Base-by-base conservation (phyloP, 192 early-diverging fungal species). In the Obelidium mucronatum region DNA sequence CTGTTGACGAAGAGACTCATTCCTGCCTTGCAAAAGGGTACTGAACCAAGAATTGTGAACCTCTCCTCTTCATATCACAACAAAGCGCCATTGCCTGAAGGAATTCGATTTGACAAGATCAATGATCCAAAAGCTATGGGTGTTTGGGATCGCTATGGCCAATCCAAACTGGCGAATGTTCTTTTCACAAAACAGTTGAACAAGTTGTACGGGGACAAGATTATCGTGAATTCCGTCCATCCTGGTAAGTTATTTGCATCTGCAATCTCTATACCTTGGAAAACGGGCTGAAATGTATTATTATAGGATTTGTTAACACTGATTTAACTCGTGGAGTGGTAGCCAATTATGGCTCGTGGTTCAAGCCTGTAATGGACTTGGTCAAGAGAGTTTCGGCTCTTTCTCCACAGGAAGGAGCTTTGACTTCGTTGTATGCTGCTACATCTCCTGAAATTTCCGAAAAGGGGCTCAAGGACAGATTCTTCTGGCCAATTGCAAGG, bases 271-370 rank as follows among this genome's bases (percentile, higher is more conserved):
- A n/a, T n/a, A n/a, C n/a, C n/a, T n/a, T n/a, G n/a, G n/a, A n/a
- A n/a, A n/a, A n/a, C n/a, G n/a, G n/a, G n/a, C n/a, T n/a, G n/a
- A n/a, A n/a, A n/a, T n/a, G n/a, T n/a, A n/a, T n/a, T n/a, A n/a
- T n/a, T n/a, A n/a, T n/a, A n/a, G n/a, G n/a, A n/a, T n/a, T 83
- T 44, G 87, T 89, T 15, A 60, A 81, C 40, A 90, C 88, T 1
- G 83, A 90, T 22, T 67, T 80, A 17, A 33, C 15, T 5, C 69
- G 69, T 33, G 59, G 69, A n/a, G 54, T 61, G 28, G 39, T 34
- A 26, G 77, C 69, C 19, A 2, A 11, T 4, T 78, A 74, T 42
- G 71, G 71, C 52, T 42, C 26, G 17, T 39, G 73, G 36, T 1
- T 74, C 24, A 68, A n/a, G n/a, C n/a, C n/a, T n/a, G n/a, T n/a